Percentiles rank a stretch among this genome's conserved stretches.
phyloP scores from a whole-genome alignment of 2,329 filamentous ascomycete genomes.

The Calonectria honghensis region DNA sequence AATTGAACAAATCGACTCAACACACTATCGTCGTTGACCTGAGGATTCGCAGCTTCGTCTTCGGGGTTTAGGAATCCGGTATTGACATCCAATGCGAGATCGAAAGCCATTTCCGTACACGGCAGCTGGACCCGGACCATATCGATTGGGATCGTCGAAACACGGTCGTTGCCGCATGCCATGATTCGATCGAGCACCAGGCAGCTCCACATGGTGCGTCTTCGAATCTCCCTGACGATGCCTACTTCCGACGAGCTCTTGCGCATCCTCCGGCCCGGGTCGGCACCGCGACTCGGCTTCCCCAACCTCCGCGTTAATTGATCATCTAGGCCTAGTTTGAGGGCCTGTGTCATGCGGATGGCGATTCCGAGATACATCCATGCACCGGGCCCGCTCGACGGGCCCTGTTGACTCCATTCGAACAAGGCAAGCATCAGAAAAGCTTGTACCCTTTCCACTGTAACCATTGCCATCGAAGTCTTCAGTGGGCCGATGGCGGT shows the following conservation, averaged over 20 bases:
- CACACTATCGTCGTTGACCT: conserved; percentile 66
- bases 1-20: conserved; percentile 74
- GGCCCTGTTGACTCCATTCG: conserved; percentile 79
- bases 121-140: conserved; percentile 80
- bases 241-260: conserved; percentile 50
- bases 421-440: conserved; percentile 83
- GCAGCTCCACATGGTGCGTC: conserved; percentile 85
- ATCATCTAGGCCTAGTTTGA: conserved; percentile 77
- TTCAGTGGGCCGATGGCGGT: conserved; percentile 69
- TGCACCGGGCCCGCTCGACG: conserved; percentile 73
- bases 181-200: conserved; percentile 83
- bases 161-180: conserved; percentile 77
- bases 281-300: conserved; percentile 1
- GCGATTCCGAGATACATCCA: conserved; percentile 81
- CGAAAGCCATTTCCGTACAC: conserved; percentile 79
- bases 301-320: conserved; percentile 45
- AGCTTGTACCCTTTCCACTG: conserved; percentile 79
- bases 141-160: conserved; percentile 74
- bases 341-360: conserved; percentile 77
- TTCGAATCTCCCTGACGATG: conserved; percentile 77
- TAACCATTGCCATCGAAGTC: conserved; percentile 69
- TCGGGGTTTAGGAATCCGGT: conserved; percentile 67
- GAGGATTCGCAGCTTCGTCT: conserved; percentile 46
- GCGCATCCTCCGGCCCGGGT: conserved; percentile 12
- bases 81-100: conserved; percentile 75